These are phyloP conservation scores for Gloeostereum incarnatum DNA, from an alignment of 768 basidiomycete genomes.

Conservation along the genomic window DNA sequence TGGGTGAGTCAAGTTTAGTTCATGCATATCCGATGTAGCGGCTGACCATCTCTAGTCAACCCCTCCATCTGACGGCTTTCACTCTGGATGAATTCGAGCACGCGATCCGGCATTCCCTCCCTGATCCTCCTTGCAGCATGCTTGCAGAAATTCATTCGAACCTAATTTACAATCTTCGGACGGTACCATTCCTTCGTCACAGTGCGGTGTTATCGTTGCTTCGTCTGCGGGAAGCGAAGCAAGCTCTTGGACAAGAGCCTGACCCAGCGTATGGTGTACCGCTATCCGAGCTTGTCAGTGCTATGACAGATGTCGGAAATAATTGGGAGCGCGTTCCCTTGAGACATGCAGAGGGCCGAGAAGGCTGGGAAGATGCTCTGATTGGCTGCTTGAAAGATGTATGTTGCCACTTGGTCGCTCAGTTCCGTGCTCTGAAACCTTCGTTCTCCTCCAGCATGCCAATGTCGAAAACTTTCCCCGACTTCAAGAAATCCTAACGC, in stretches of 20 bases:
- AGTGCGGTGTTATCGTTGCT: slow-evolving; percentile 64
- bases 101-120: slow-evolving; percentile 66
- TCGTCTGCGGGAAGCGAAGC: slow-evolving; percentile 30
- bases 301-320: slow-evolving; percentile 76
- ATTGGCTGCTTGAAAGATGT: slow-evolving; percentile 88
- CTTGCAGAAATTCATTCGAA: slow-evolving; percentile 85
- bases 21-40: background rate
- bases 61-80: slow-evolving; percentile 80
- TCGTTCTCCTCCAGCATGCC: slow-evolving; percentile 47
- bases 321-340: slow-evolving; percentile 79
- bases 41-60: slow-evolving; percentile 44
- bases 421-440: slow-evolving; percentile 2
- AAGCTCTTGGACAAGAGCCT: slow-evolving; percentile 28
- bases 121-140: slow-evolving; percentile 64
- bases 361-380: slow-evolving; percentile 89
- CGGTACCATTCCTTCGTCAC: slow-evolving; percentile 68
- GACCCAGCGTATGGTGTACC: slow-evolving; percentile 46
- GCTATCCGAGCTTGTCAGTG: slow-evolving; percentile 52
- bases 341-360: slow-evolving; percentile 62
- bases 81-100: slow-evolving; percentile 91
- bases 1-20: slow-evolving; percentile 49
- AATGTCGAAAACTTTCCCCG: slow-evolving; percentile 63
- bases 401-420: slow-evolving; percentile 21
- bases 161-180: slow-evolving; percentile 84
- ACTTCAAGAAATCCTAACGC: slow-evolving; percentile 61